Conservation (phyloP, 148 eudicot genomes). For the Bassia scoparia region DNA sequence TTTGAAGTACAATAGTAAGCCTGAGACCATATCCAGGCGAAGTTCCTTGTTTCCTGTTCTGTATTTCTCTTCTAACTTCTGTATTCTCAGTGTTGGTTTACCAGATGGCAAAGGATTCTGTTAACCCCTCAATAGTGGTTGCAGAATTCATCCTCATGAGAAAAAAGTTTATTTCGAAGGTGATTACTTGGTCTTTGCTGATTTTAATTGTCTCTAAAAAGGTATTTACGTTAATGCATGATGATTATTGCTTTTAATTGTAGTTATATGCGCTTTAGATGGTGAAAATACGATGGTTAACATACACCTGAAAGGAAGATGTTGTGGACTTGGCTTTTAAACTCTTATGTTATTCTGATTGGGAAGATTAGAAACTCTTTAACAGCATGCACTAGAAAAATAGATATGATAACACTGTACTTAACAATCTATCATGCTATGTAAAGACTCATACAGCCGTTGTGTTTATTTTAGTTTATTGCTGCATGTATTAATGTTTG, state of each 20-base stretch:
- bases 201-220: too few species aligned
- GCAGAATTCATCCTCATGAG: constrained; percentile 67
- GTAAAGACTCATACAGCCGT: too few species aligned
- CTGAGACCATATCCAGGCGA: neutral
- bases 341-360: too few species aligned
- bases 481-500: too few species aligned
- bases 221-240: too few species aligned
- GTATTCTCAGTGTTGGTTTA: constrained; percentile 79
- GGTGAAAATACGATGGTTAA: neutral
- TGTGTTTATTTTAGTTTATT: too few species aligned
- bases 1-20: constrained; percentile 81
- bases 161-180: constrained; percentile 70
- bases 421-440: too few species aligned
- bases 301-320: too few species aligned
- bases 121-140: constrained; percentile 85
- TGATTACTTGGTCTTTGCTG: constrained; percentile 25
- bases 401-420: too few species aligned
- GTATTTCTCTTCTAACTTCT: constrained; percentile 4
- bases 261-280: neutral
- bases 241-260: neutral
- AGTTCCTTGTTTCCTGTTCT: neutral
- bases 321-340: too few species aligned
- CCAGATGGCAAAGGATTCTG: constrained; percentile 99
- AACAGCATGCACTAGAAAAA: too few species aligned
- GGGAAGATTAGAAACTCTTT: too few species aligned